Conservation (phyloP, 176 grass and related monocot genomes). For the Themeda triandra region DNA sequence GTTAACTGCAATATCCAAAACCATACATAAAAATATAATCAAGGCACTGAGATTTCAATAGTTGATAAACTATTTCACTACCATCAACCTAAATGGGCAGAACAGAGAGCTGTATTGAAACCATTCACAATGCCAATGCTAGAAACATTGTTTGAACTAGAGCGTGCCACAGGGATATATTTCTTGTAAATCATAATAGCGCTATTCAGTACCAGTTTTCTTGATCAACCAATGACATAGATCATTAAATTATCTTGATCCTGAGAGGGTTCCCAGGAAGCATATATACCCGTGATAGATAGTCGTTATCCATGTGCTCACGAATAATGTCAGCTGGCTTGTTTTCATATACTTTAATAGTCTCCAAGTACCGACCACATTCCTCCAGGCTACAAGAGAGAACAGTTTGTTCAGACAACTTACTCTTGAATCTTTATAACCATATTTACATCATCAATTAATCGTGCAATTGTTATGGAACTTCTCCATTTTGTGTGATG, state of each 20-base stretch:
- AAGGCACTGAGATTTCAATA: not conserved
- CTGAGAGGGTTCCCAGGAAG: not conserved
- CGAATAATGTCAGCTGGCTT: constrained; percentile 84
- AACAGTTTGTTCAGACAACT: constrained; percentile 23
- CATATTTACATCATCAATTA: not conserved
- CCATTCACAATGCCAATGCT: not conserved
- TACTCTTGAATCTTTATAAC: not conserved
- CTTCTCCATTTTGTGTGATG: not conserved
- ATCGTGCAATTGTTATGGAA: not conserved
- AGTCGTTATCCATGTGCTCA: constrained; percentile 84
- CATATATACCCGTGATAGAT: constrained; percentile 80
- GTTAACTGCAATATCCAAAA: constrained; percentile 65
- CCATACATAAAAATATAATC: not conserved
- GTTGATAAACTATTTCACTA: not conserved
- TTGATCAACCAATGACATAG: not conserved
- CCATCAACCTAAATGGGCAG: not conserved
- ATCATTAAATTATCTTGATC: not conserved
- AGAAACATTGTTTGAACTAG: constrained; percentile 3
- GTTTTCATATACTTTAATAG: constrained; percentile 99
- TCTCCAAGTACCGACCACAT: constrained; percentile 93
- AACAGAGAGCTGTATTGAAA: not conserved
- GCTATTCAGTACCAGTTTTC: not conserved
- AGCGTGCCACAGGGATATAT: not conserved
- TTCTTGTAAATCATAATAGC: not conserved
- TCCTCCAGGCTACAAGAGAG: constrained; percentile 78